Conservation (phyloP, 345 rosid genomes). For the Draba incana region DNA sequence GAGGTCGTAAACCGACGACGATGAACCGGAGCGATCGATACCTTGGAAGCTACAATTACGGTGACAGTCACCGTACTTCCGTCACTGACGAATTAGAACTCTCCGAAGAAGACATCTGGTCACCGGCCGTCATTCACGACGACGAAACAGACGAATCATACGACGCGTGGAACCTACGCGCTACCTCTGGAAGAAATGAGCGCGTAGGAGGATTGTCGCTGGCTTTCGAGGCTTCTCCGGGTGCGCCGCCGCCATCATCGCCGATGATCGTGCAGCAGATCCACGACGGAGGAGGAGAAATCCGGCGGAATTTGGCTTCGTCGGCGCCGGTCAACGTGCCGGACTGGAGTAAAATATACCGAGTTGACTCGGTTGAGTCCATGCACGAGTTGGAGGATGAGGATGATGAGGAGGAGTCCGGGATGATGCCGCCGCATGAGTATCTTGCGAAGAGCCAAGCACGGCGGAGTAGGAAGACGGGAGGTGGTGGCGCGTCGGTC, state of each 20-base stretch:
- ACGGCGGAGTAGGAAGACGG: slow-evolving; percentile 48
- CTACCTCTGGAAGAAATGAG: slow-evolving; percentile 15
- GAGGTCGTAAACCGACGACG: slow-evolving; percentile 30
- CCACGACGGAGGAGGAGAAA: slow-evolving; percentile 47
- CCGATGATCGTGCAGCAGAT: slow-evolving; percentile 72
- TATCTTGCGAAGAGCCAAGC: slow-evolving; percentile 72
- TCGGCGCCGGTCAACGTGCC: slow-evolving; percentile 95
- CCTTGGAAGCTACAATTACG: slow-evolving; percentile 39
- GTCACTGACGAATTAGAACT: slow-evolving; percentile 51
- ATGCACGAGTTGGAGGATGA: slow-evolving; percentile 64
- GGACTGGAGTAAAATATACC: slow-evolving; percentile 88
- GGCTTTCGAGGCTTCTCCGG: slow-evolving; percentile 56
- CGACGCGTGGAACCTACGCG: slow-evolving; percentile 51
- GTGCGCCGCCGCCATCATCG: slow-evolving; percentile 39
- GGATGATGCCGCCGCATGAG: slow-evolving; percentile 96
- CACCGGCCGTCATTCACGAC: slow-evolving; percentile 47
- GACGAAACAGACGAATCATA: slow-evolving; percentile 2
- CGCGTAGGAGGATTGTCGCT: slow-evolving; percentile 69
- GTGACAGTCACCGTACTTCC: slow-evolving; percentile 31
- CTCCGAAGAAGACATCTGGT: slow-evolving; percentile 82
- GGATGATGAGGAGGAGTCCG: slow-evolving; percentile 47
- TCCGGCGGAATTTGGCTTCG: slow-evolving; percentile 26
- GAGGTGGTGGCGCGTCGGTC: slow-evolving; percentile 60
- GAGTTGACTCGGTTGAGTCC: slow-evolving; percentile 78
- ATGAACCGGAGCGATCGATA: slow-evolving; percentile 41